phyloP scores from a whole-genome alignment of 2,329 filamentous ascomycete genomes.

The Talaromyces piceae region DNA sequence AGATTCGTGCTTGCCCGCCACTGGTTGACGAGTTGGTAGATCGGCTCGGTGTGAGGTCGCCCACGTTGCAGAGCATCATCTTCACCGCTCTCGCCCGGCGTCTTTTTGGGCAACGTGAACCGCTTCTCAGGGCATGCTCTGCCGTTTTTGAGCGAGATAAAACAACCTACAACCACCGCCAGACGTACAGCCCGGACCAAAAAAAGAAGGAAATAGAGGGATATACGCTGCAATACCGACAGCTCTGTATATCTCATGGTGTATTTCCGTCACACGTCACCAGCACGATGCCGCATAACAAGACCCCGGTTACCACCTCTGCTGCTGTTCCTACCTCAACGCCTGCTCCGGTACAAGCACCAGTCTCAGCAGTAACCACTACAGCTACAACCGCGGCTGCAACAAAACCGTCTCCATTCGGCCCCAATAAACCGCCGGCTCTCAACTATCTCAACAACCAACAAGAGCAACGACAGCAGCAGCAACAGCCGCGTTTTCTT shows the following conservation, averaged over 20 bases:
- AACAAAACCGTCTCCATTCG: background rate
- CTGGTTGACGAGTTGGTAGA: slow-evolving; percentile 49
- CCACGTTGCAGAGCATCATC: slow-evolving; percentile 46
- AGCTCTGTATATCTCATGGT: slow-evolving; percentile 8
- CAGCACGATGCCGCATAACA: background rate
- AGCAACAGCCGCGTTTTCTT: background rate
- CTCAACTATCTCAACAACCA: background rate
- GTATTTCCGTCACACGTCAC: background rate
- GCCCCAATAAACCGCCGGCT: background rate
- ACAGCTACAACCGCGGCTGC: background rate
- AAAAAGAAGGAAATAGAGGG: slow-evolving; percentile 14
- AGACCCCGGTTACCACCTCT: background rate
- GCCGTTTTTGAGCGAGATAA: slow-evolving; percentile 16
- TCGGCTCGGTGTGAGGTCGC: slow-evolving; percentile 44
- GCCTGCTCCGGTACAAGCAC: background rate
- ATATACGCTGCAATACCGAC: slow-evolving; percentile 15
- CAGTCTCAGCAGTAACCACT: background rate
- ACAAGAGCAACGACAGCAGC: background rate
- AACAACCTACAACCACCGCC: slow-evolving; percentile 15
- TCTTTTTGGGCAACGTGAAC: slow-evolving; percentile 14
- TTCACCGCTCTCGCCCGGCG: slow-evolving; percentile 36
- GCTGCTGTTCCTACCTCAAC: background rate
- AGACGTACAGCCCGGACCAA: slow-evolving; percentile 2
- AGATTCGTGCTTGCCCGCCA: slow-evolving; percentile 43
- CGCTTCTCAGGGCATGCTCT: slow-evolving; percentile 14